Evolutionary conservation across 345 rosid genomes (phyloP).

Genomic region (Eucalyptus pauciflora): DNA sequence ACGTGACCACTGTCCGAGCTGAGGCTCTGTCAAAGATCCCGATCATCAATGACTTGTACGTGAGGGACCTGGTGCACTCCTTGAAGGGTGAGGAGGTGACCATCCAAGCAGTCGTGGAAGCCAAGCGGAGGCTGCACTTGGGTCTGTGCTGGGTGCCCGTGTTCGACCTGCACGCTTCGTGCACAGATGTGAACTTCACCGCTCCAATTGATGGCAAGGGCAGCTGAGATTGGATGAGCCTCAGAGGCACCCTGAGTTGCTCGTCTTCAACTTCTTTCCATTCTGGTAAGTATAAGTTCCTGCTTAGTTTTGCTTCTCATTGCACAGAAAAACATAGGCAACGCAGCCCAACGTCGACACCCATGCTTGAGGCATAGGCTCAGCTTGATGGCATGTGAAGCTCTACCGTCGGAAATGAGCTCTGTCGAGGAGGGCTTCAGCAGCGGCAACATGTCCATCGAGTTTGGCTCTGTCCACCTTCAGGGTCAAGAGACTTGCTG

Average conservation of each 20-base stretch:
- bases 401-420: fast-evolving
- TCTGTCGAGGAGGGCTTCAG: neutral
- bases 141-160: neutral
- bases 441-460: neutral
- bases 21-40: fast-evolving
- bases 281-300: too few relatives aligned
- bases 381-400: fast-evolving
- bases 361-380: too few relatives aligned
- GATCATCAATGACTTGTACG: neutral
- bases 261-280: too few relatives aligned
- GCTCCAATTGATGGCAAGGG: neutral
- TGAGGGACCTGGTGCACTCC: neutral
- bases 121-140: neutral
- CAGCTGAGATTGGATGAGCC: neutral
- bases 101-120: neutral
- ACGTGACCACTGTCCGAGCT: fast-evolving
- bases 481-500: neutral
- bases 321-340: too few relatives aligned
- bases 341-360: fast-evolving
- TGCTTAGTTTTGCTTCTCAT: too few relatives aligned
- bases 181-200: neutral
- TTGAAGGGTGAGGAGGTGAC: neutral
- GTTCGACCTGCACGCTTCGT: fast-evolving
- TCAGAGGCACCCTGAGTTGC: neutral
- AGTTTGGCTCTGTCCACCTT: neutral